Conservation (phyloP, 1,139 yeast species). For the Yamadazyma jaroonii region DNA sequence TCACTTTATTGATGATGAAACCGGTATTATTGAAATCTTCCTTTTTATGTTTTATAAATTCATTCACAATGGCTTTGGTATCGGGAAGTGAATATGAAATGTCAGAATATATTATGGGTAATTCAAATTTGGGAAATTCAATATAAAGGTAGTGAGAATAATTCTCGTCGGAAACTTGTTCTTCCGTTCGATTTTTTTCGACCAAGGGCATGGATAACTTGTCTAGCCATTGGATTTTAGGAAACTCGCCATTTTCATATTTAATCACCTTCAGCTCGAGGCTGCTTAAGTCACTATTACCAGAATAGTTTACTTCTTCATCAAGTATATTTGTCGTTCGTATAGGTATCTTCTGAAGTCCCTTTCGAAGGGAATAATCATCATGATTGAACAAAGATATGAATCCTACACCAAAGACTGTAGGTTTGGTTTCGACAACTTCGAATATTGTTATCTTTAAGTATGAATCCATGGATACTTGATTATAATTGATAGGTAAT, state of each 20-base stretch:
- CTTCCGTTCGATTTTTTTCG: slow-evolving; percentile 36
- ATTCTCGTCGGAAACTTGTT: slow-evolving; percentile 17
- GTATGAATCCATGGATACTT: slow-evolving; percentile 60
- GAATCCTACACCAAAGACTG: slow-evolving; percentile 58
- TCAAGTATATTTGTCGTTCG: slow-evolving; percentile 2
- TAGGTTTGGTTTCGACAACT: slow-evolving; percentile 49
- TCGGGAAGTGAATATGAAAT: slow-evolving; percentile 23
- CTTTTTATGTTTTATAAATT: slow-evolving; percentile 7
- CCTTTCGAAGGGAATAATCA: slow-evolving; percentile 30
- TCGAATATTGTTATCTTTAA: slow-evolving; percentile 68
- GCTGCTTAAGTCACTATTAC: slow-evolving; percentile 22
- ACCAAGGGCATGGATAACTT: slow-evolving; percentile 54
- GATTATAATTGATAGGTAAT: slow-evolving; percentile 68
- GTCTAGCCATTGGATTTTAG: slow-evolving; percentile 74
- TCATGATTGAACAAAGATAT: slow-evolving; percentile 54
- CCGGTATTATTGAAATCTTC: slow-evolving; percentile 19
- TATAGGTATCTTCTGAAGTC: slow-evolving; percentile 38
- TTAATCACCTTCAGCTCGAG: slow-evolving; percentile 57
- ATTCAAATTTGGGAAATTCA: slow-evolving; percentile 74
- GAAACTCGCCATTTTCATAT: slow-evolving; percentile 68
- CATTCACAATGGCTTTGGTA: slow-evolving; percentile 10
- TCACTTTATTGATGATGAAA: slow-evolving; percentile 33
- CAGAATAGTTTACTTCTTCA: slow-evolving; percentile 20
- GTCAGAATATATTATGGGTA: slow-evolving; percentile 81
- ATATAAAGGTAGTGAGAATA: slow-evolving; percentile 50